Base-by-base conservation (phyloP, 192 early-diverging fungal species). In the Podila epigama region DNA sequence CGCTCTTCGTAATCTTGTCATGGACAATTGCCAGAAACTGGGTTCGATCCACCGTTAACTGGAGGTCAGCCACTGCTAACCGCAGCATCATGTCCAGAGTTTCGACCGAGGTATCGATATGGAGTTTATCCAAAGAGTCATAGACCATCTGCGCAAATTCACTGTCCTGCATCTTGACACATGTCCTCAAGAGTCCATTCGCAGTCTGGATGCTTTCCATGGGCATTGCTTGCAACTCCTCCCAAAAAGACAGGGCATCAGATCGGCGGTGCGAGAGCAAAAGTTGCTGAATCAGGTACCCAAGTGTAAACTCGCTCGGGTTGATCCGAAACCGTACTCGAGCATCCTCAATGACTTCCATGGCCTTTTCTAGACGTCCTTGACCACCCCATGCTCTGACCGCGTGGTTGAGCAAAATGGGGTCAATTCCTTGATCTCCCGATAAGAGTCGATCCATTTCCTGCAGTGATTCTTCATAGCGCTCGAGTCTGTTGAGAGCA, bases 361-460 rank as follows among this genome's bases (percentile, higher is more conserved):
- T n/a, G 5, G 72, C 72, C 27, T 34, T 56, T n/a, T 75, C 73
- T 10, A 77, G 56, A 31, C 27, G 66, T 3, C 40, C 60, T 2
- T 63, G 66, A 4, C 73, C 73, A 12, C 65, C 66, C 73, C 66
- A 77, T 18, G 73, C 73, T 16, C 73, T 59, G 15, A 68, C 73
- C 2, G 61, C 56, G 25, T 77, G 73, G 25, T 59, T 77, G 27
- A 77, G 61, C 11, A 77, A 28, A 35, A 77, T 77, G 18, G 73
- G 60, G 20, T 77, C 73, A 18, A 63, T 4, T 27, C 15, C 33
- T 62, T 53, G 28, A 10, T 15, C 2, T 58, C 20, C 32, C n/a
- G 4, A 15, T 22, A 54, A 15, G 2, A 60, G 22, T n/a, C 42
- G 53, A n/a, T 68, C 50, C 10, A 77, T 37, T 25, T 68, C 73